Base-by-base conservation (phyloP, 495 filamentous ascomycete genomes). In the Daldinia loculata region DNA sequence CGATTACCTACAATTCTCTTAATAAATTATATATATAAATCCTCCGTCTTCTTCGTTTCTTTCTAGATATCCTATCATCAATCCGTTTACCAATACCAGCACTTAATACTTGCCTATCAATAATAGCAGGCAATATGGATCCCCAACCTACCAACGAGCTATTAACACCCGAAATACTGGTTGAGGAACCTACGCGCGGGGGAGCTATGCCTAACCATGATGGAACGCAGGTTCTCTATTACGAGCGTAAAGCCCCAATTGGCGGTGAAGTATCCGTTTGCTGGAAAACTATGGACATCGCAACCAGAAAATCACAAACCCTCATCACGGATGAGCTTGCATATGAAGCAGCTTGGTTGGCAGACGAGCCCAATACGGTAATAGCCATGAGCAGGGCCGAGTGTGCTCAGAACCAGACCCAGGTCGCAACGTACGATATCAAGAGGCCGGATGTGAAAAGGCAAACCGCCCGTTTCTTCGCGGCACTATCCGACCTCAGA, bases 171-270 rank as follows among this genome's bases (percentile, higher is more conserved):
- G 4, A 9, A 3, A 48, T 24, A 48, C 8, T 48, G 9, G 8
- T 12, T 4, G 17, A 22, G 1, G 43, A 48, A 24, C 43, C 17
- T 24, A 12, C 1, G 0, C 43, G 19, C 9, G 43, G 43, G 19
- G 1, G 4, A 4, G 43, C 43, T 24, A 1, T 12, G 6, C 76
- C 78, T 14, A 78, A 74, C 52, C 56, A 65, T 19, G 75, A 77
- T 32, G 78, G 75, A 34, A 76, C 71, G 0, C 32, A 66, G 9
- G 71, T 48, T 14, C 63, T 80, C 30, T 80, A 72, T 62, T 67
- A 41, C 17, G 67, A 67, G 15, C 75, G 27, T 1, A 24, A 11
- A 15, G 2, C 22, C 24, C 17, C 12, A 6, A 22, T 45, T 6
- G 38, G 14, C 8, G n/a, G 12, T 17, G 0, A 22, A 3, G 6